Percentiles rank a stretch among this genome's conserved stretches.
Conservation (phyloP, 2,329 filamentous ascomycete species). For the Coniella lustricola region DNA sequence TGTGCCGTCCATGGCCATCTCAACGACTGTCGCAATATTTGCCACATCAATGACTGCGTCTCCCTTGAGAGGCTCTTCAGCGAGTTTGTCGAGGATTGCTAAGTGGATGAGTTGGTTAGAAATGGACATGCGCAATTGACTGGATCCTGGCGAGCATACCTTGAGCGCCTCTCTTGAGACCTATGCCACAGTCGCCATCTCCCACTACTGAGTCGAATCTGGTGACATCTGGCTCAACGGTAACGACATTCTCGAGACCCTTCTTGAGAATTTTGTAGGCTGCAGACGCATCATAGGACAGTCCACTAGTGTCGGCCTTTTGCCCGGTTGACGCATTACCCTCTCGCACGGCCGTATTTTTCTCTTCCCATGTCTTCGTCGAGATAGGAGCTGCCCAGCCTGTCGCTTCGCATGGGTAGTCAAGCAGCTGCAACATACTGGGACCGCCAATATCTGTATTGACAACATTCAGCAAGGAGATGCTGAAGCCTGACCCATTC, state of each 20-base stretch:
- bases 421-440: constrained; percentile 62
- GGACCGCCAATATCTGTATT: constrained; percentile 51
- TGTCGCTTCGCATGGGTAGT: constrained; percentile 60
- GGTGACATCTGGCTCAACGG: constrained; percentile 64
- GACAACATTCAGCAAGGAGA: constrained; percentile 60
- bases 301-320: constrained; percentile 35
- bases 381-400: constrained; percentile 63
- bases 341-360: constrained; percentile 40
- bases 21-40: constrained; percentile 46
- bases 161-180: constrained; percentile 81
- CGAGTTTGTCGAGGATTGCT: constrained; percentile 48
- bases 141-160: constrained; percentile 30
- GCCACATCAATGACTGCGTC: constrained; percentile 48
- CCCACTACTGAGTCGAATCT: constrained; percentile 76
- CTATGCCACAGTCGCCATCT: constrained; percentile 85
- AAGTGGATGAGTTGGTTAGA: too few relatives aligned
- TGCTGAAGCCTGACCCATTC: constrained; percentile 69
- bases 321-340: constrained; percentile 26
- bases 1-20: constrained; percentile 54
- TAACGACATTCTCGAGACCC: constrained; percentile 56
- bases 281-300: constrained; percentile 44
- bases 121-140: too few relatives aligned
- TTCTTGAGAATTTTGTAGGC: constrained; percentile 46
- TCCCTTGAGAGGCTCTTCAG: constrained; percentile 36
- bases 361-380: constrained; percentile 56